phyloP scores from a whole-genome alignment of 768 basidiomycete genomes.

The Coprinopsis marcescibilis region DNA sequence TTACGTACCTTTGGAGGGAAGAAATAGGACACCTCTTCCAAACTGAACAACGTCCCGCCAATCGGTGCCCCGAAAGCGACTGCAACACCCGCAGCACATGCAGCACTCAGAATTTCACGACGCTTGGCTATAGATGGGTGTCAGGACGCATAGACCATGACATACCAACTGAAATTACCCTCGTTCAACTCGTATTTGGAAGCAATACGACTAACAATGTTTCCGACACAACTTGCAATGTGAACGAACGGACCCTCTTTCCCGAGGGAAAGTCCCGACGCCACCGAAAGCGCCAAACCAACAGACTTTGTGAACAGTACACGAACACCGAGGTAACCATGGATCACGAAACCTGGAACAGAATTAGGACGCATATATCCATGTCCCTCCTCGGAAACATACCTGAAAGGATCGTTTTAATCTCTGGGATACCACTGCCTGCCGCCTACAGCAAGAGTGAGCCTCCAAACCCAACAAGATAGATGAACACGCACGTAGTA shows the following conservation, averaged over 20 bases:
- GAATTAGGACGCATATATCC: conserved; percentile 6
- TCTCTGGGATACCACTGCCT: conserved; percentile 94
- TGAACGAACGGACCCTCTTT: conserved; percentile 75
- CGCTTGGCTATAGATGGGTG: conserved; percentile 59
- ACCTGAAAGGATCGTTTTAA: conserved; percentile 92
- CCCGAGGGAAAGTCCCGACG: conserved; percentile 86
- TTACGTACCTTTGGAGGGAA: conserved; percentile 81
- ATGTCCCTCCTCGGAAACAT: conserved; percentile 7
- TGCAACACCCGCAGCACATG: conserved; percentile 95
- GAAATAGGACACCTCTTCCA: conserved; percentile 96
- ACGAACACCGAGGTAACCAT: conserved; percentile 90
- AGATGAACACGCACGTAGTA: conserved; percentile 67
- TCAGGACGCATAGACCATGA: neutral
- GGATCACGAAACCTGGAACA: conserved; percentile 81
- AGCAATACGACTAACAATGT: conserved; percentile 83
- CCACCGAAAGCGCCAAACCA: conserved; percentile 86
- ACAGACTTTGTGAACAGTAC: conserved; percentile 87
- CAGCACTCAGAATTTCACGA: conserved; percentile 91
- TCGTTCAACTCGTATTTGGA: conserved; percentile 94
- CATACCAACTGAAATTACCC: conserved; percentile 40
- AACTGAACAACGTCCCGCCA: conserved; percentile 85
- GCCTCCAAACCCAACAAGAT: neutral
- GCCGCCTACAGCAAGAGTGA: conserved; percentile 54
- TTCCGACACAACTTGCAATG: conserved; percentile 88
- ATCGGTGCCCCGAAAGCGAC: conserved; percentile 98